Percentiles rank a stretch among this genome's conserved stretches.
These are phyloP conservation scores for Geotrichum cucujoidarum DNA, from an alignment of 1,139 yeast genomes.

Conservation along the genomic window DNA sequence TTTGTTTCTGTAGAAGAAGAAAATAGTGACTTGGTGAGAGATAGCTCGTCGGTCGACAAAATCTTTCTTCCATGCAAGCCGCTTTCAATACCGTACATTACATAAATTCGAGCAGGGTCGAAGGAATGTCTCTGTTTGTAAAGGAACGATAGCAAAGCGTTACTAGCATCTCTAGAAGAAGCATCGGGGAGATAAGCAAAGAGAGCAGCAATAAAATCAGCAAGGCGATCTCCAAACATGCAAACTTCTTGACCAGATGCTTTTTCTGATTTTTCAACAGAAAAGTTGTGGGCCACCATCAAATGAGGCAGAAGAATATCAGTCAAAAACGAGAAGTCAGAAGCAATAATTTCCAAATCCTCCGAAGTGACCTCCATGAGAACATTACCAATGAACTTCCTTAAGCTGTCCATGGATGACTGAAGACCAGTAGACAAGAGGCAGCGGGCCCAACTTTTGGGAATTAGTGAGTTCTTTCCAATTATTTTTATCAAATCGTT, in stretches of 20 bases:
- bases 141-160: conserved; percentile 45
- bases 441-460: conserved; percentile 67
- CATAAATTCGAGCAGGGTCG: conserved; percentile 67
- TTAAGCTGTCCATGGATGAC: conserved; percentile 75
- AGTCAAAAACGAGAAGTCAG: conserved; percentile 40
- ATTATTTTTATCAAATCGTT: conserved; percentile 57
- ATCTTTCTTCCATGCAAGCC: conserved; percentile 44
- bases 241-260: conserved; percentile 40
- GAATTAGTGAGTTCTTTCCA: conserved; percentile 48
- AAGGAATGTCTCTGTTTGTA: conserved; percentile 49
- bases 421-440: conserved; percentile 69
- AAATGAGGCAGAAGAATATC: conserved; percentile 56
- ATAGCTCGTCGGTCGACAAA: conserved; percentile 35
- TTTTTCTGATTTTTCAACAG: conserved; percentile 27
- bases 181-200: conserved; percentile 39
- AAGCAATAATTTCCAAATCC: conserved; percentile 45
- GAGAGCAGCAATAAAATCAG: conserved; percentile 46
- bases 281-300: conserved; percentile 60
- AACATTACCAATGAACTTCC: conserved; percentile 57
- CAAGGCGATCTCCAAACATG: conserved; percentile 52
- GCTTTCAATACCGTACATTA: conserved; percentile 51
- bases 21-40: conserved; percentile 43
- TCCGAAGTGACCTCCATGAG: conserved; percentile 50
- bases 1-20: conserved; percentile 57
- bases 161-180: conserved; percentile 32